Evolutionary conservation across 257 asterid genomes (phyloP).

Genomic region (Solanum ossicruentum): DNA sequence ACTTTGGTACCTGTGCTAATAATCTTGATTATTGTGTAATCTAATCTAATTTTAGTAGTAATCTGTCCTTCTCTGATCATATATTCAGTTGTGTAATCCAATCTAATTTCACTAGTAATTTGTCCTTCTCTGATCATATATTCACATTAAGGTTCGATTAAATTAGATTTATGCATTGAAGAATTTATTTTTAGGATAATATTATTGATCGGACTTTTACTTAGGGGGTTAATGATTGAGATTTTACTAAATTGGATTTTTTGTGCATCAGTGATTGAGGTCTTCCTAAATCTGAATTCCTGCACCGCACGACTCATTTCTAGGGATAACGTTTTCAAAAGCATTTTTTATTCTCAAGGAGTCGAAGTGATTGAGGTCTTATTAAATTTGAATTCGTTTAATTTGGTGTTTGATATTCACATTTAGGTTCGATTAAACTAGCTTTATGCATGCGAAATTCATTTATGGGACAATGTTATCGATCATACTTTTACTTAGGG

Average conservation of each 20-base stretch:
- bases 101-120: not conserved
- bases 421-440: not conserved
- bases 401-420: not conserved
- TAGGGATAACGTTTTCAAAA: not conserved
- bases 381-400: too few relatives aligned
- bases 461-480: not conserved
- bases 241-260: not conserved
- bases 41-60: not conserved
- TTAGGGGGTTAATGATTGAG: not conserved
- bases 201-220: not conserved
- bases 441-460: not conserved
- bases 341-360: too few relatives aligned
- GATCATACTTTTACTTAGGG: not conserved
- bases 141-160: not conserved
- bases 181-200: not conserved
- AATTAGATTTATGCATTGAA: not conserved
- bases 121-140: not conserved
- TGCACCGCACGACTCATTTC: not conserved
- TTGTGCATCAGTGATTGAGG: too few relatives aligned
- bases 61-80: not conserved
- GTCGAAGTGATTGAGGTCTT: not conserved
- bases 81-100: not conserved
- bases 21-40: not conserved
- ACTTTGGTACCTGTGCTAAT: not conserved
- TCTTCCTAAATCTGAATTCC: not conserved